Evolutionary conservation across 2,329 filamentous ascomycete species (phyloP).

Genomic region (Elsinoe necatrix): DNA sequence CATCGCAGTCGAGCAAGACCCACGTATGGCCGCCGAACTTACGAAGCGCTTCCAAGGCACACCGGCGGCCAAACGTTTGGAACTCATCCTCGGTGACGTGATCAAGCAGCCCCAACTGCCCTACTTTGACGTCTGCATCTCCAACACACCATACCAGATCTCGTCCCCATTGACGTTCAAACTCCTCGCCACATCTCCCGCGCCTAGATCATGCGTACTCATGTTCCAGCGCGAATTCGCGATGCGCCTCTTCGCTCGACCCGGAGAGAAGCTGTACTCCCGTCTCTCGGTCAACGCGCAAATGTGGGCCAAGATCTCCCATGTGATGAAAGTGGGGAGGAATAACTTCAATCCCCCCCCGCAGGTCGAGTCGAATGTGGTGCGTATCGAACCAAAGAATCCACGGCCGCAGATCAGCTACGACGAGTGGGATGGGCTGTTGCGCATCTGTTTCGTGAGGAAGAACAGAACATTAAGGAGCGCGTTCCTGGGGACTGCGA

Average conservation of each 20-base stretch:
- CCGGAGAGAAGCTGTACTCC: constrained; percentile 81
- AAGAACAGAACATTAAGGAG: constrained; percentile 87
- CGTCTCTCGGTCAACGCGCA: constrained; percentile 89
- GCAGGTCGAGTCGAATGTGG: constrained; percentile 82
- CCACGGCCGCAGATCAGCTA: constrained; percentile 83
- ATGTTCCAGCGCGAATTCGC: constrained; percentile 98
- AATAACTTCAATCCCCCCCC: constrained; percentile 97
- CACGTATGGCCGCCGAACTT: constrained; percentile 91
- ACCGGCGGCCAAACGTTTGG: constrained; percentile 71
- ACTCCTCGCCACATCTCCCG: constrained; percentile 70
- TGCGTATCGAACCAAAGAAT: constrained; percentile 78
- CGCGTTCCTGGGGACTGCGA: constrained; percentile 69
- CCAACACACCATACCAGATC: constrained; percentile 70
- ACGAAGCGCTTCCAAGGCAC: constrained; percentile 90
- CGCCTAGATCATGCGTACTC: constrained; percentile 76
- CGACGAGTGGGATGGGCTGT: constrained; percentile 88
- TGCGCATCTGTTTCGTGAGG: constrained; percentile 72
- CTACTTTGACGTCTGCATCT: constrained; percentile 76
- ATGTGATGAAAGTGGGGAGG: constrained; percentile 85
- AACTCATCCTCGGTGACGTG: constrained; percentile 83
- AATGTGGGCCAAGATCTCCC: constrained; percentile 69
- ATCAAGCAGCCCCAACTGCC: constrained; percentile 73
- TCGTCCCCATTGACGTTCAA: constrained; percentile 88
- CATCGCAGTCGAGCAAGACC: constrained; percentile 86
- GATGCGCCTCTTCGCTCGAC: constrained; percentile 76